Evolutionary conservation across 352 stramenopile genomes (phyloP).

Genomic region (Phytophthora pisi): DNA sequence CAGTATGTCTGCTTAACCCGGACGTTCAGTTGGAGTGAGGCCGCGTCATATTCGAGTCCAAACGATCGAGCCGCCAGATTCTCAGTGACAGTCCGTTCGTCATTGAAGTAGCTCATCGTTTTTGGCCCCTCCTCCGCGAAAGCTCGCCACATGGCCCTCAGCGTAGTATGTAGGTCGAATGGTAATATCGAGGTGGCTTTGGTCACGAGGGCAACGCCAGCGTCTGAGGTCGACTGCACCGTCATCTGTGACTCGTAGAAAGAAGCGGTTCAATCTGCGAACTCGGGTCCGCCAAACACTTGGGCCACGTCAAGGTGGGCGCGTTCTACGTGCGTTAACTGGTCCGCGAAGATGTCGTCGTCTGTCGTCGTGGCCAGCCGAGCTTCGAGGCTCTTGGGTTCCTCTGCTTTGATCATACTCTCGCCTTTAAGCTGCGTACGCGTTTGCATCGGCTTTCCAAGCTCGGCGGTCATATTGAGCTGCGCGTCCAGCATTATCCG

Average conservation of each 20-base stretch:
- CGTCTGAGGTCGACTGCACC: conserved; percentile 8
- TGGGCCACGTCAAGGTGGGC: conserved; percentile 23
- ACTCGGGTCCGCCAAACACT: conserved; percentile 24
- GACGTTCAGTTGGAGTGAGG: conserved; percentile 37
- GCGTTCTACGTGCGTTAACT: conserved; percentile 26
- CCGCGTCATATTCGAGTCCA: conserved; percentile 28
- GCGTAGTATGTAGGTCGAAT: conserved; percentile 34
- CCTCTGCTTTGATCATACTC: conserved; percentile 5
- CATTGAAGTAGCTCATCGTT: conserved; percentile 38
- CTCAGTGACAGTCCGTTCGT: conserved; percentile 34
- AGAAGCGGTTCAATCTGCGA: conserved; percentile 4
- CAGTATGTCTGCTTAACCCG: conserved; percentile 51
- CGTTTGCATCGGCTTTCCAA: conserved; percentile 29
- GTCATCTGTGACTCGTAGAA: conserved; percentile 26
- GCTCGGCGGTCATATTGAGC: conserved; percentile 36
- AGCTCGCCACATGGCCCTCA: conserved; percentile 41
- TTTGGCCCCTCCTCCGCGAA: conserved; percentile 34
- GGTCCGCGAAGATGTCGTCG: conserved; percentile 35
- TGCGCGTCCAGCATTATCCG: conserved; percentile 34
- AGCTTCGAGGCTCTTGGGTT: conserved; percentile 23
- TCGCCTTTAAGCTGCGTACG: conserved; percentile 25
- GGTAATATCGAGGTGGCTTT: conserved; percentile 39
- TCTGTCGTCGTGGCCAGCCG: conserved; percentile 15
- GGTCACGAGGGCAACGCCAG: conserved; percentile 42
- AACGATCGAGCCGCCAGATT: conserved; percentile 39